phyloP scores from a whole-genome alignment of 352 stramenopile genomes.

The Plasmopara halstedii region DNA sequence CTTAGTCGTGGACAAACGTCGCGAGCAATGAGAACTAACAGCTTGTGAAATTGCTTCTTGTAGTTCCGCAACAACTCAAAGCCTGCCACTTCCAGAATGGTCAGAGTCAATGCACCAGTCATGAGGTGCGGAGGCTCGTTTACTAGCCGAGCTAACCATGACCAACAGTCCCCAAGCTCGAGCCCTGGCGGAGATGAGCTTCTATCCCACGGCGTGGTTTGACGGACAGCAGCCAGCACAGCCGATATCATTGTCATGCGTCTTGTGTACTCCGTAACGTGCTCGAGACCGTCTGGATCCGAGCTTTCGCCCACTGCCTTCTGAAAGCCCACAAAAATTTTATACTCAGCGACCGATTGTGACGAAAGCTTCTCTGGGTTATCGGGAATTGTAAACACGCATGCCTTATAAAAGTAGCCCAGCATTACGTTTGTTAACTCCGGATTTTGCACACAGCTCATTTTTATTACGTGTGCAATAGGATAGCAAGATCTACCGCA shows the following conservation, averaged over 20 bases:
- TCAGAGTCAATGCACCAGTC: slow-evolving; percentile 57
- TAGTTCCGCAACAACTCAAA: slow-evolving; percentile 59
- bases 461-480: slow-evolving; percentile 68
- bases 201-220: slow-evolving; percentile 54
- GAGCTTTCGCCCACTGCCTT: slow-evolving; percentile 50
- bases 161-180: slow-evolving; percentile 59
- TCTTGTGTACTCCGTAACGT: slow-evolving; percentile 70
- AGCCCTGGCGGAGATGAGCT: slow-evolving; percentile 46
- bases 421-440: slow-evolving; percentile 68
- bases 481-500: slow-evolving; percentile 50
- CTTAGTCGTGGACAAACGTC: slow-evolving; percentile 58
- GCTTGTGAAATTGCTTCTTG: slow-evolving; percentile 74
- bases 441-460: slow-evolving; percentile 62
- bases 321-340: slow-evolving; percentile 57
- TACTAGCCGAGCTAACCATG: slow-evolving; percentile 56
- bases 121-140: slow-evolving; percentile 70
- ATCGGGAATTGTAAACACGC: slow-evolving; percentile 64
- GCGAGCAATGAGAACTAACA: slow-evolving; percentile 56
- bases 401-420: slow-evolving; percentile 66
- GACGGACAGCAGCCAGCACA: slow-evolving; percentile 60
- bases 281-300: slow-evolving; percentile 51
- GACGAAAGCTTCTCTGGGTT: slow-evolving; percentile 44
- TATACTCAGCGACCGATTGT: slow-evolving; percentile 57
- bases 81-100: slow-evolving; percentile 70
- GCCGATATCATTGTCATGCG: slow-evolving; percentile 75